Evolutionary conservation across 257 asterid genomes (phyloP).

Genomic region (Penstemon eatonii): DNA sequence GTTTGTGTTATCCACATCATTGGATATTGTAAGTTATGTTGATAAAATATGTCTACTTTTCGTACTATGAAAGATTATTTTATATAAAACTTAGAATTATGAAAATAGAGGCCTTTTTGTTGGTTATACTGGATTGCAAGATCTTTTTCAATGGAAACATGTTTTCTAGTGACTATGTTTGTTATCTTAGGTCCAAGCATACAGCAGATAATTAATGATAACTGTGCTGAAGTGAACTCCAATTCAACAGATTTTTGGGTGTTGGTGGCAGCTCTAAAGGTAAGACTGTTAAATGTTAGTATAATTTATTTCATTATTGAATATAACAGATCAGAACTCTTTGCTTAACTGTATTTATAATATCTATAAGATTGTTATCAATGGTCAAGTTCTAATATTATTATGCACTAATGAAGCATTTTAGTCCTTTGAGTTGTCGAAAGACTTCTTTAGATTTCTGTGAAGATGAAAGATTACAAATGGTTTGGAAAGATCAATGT

Average conservation of each 20-base stretch:
- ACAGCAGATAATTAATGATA: constrained; percentile 67
- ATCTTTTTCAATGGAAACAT: constrained; percentile 1
- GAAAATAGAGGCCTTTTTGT: constrained; percentile 5
- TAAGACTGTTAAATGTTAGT: constrained; percentile 9
- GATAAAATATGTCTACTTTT: not conserved
- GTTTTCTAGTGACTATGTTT: constrained; percentile 14
- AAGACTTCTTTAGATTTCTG: not conserved
- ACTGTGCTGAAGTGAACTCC: constrained; percentile 68
- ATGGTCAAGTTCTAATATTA: not conserved
- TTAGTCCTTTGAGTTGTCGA: not conserved
- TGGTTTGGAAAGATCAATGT: not conserved
- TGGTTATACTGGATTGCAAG: not conserved
- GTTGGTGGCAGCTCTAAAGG: constrained; percentile 92
- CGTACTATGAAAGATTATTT: not conserved
- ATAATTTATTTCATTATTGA: constrained; percentile 6
- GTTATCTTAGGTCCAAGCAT: constrained; percentile 58
- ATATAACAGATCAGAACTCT: not conserved
- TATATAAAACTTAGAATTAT: not conserved
- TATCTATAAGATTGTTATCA: constrained; percentile 1
- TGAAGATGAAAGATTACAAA: not conserved
- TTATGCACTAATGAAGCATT: not conserved
- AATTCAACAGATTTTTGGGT: constrained; percentile 92
- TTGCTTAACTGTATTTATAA: not conserved
- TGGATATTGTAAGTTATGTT: too few relatives aligned
- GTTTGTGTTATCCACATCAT: too few relatives aligned